Conservation (phyloP, 331 rosid species). For the Pyracantha coccinea region DNA sequence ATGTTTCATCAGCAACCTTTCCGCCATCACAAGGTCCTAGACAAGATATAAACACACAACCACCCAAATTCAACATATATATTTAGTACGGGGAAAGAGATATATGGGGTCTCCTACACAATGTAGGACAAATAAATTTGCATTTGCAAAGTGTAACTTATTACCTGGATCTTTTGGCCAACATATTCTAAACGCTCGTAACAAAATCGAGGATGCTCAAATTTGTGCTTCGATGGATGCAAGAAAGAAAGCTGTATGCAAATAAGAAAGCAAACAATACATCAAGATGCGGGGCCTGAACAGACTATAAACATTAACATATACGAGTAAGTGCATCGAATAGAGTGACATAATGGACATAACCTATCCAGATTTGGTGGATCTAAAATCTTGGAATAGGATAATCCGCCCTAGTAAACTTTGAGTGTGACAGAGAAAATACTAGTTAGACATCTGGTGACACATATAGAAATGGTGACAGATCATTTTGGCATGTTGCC, state of each 20-base stretch:
- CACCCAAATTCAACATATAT: neutral
- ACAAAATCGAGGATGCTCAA: conserved; percentile 96
- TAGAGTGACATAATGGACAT: neutral
- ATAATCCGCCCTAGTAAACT: neutral
- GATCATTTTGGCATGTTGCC: neutral
- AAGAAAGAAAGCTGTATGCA: conserved; percentile 67
- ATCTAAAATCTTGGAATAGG: neutral
- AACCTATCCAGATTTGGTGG: neutral
- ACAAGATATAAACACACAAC: neutral
- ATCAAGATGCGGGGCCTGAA: neutral
- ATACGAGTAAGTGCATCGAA: neutral
- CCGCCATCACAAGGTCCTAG: conserved; percentile 92
- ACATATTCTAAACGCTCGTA: conserved; percentile 82
- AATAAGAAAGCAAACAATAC: conserved; percentile 4
- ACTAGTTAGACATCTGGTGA: neutral
- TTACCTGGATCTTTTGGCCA: conserved; percentile 36
- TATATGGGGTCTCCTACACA: neutral
- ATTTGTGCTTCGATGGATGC: conserved; percentile 93
- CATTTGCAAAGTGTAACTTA: neutral
- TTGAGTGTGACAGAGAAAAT: neutral
- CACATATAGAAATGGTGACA: neutral
- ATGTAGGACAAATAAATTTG: neutral
- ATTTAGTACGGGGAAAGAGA: neutral
- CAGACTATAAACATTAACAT: neutral
- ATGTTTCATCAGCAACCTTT: conserved; percentile 91